These are phyloP conservation scores for Tephrocybe sp. DNA, from an alignment of 768 basidiomycete genomes.

Conservation along the genomic window DNA sequence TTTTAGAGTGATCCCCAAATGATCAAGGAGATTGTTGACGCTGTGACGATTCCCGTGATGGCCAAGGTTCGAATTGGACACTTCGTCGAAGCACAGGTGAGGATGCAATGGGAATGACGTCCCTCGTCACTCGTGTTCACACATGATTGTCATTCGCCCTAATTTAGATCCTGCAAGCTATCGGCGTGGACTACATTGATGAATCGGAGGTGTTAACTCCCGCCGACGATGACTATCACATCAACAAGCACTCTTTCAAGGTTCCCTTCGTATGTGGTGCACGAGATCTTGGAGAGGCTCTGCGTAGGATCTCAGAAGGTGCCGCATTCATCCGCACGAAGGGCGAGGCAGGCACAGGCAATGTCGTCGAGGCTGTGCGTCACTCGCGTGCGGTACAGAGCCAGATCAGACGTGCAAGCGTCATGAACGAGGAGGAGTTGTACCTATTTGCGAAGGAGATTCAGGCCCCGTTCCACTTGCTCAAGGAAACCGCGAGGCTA, in stretches of 20 bases:
- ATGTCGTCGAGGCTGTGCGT: slow-evolving; percentile 91
- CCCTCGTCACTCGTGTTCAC: slow-evolving; percentile 4
- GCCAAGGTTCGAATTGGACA: slow-evolving; percentile 96
- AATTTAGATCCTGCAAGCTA: slow-evolving; percentile 81
- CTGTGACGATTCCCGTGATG: slow-evolving; percentile 98
- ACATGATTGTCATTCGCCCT: slow-evolving; percentile 4
- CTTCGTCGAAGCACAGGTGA: slow-evolving; percentile 93
- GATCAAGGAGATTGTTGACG: slow-evolving; percentile 94
- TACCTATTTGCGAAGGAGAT: slow-evolving; percentile 92
- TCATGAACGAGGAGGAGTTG: slow-evolving; percentile 94
- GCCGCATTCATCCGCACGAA: slow-evolving; percentile 99
- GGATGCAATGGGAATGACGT: slow-evolving; percentile 1
- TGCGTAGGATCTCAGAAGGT: slow-evolving; percentile 95
- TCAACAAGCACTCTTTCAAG: slow-evolving; percentile 96
- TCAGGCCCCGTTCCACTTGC: slow-evolving; percentile 89
- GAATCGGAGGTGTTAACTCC: slow-evolving; percentile 95
- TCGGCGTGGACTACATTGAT: slow-evolving; percentile 97
- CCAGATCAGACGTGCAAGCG: slow-evolving; percentile 82
- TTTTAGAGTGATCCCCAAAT: slow-evolving; percentile 86
- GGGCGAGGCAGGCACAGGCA: slow-evolving; percentile 88
- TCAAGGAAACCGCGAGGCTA: slow-evolving; percentile 94
- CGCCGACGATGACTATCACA: slow-evolving; percentile 94
- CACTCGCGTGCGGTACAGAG: slow-evolving; percentile 83
- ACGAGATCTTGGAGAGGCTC: slow-evolving; percentile 92
- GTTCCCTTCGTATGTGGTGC: slow-evolving; percentile 96